phyloP scores from a whole-genome alignment of 1,139 yeast genomes.

The Debaryomyces udenii region DNA sequence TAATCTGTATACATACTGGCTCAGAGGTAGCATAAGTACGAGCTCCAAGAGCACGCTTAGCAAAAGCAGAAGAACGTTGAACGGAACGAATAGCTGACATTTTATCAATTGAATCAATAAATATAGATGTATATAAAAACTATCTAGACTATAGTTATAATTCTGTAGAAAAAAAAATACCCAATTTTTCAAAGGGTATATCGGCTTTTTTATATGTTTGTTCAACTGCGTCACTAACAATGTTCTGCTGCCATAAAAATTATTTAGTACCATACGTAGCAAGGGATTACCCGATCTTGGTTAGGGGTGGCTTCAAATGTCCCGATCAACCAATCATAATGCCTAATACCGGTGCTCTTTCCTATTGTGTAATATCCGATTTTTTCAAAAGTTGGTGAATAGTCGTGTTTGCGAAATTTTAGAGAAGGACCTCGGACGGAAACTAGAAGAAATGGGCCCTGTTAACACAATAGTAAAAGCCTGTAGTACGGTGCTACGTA shows the following conservation, averaged over 20 bases:
- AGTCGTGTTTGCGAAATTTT: slow-evolving; percentile 1
- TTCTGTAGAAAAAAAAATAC: slow-evolving; percentile 2
- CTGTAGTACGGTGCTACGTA: too few relatives aligned
- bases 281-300: slow-evolving; percentile 8
- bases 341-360: not conserved
- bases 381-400: not conserved
- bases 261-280: not conserved
- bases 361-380: slow-evolving; percentile 1
- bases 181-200: slow-evolving; percentile 4
- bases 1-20: slow-evolving; percentile 42
- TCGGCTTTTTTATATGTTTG: slow-evolving; percentile 7
- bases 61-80: slow-evolving; percentile 37
- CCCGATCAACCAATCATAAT: slow-evolving; percentile 8
- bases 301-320: slow-evolving; percentile 5
- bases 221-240: slow-evolving; percentile 4
- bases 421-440: not conserved
- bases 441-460: not conserved
- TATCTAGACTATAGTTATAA: slow-evolving; percentile 5
- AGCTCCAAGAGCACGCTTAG: slow-evolving; percentile 41
- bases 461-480: too few relatives aligned
- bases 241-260: not conserved
- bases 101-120: slow-evolving; percentile 12
- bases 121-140: slow-evolving; percentile 6
- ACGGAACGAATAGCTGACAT: slow-evolving; percentile 46
- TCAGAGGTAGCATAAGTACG: slow-evolving; percentile 57